Conservation (phyloP, 2,329 filamentous ascomycete genomes). For the Talaromyces verruculosus region DNA sequence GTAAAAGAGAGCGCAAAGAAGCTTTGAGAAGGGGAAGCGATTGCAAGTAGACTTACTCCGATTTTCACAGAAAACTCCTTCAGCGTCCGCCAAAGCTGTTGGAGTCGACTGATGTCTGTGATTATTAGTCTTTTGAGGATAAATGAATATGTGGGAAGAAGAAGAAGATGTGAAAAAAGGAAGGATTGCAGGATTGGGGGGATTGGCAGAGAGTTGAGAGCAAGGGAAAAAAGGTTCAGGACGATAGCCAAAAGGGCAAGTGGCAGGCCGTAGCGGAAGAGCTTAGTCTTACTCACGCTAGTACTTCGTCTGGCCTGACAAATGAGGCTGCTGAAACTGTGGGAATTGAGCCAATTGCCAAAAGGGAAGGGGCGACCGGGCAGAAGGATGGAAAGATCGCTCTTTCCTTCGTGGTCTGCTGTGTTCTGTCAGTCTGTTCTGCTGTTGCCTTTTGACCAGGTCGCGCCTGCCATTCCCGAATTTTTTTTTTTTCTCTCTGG, state of each 20-base stretch:
- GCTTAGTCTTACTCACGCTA: background rate
- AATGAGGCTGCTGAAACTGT: background rate
- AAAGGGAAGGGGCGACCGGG: conserved; percentile 4
- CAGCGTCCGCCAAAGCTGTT: conserved; percentile 20
- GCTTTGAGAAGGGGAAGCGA: background rate
- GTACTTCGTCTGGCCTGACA: conserved; percentile 2
- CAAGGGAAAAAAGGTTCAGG: background rate
- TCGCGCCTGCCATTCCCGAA: background rate
- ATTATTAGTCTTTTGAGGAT: background rate
- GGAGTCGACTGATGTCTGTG: conserved; percentile 17
- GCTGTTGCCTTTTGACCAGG: conserved; percentile 5
- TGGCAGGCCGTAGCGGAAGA: background rate
- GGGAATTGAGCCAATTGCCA: background rate
- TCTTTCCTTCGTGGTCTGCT: background rate
- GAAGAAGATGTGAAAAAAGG: background rate
- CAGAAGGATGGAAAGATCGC: conserved; percentile 10
- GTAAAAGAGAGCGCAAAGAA: background rate
- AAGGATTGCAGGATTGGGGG: background rate
- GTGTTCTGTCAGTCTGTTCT: background rate
- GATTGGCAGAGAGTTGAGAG: conserved; percentile 2
- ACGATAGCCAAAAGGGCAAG: conserved; percentile 7
- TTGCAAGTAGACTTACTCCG: conserved; percentile 4
- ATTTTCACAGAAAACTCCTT: conserved; percentile 16
- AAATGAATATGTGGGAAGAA: background rate
- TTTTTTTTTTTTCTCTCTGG: conserved; percentile 4